Evolutionary conservation across 2,329 filamentous ascomycete species (phyloP).

Genomic region (Alternaria arborescens): DNA sequence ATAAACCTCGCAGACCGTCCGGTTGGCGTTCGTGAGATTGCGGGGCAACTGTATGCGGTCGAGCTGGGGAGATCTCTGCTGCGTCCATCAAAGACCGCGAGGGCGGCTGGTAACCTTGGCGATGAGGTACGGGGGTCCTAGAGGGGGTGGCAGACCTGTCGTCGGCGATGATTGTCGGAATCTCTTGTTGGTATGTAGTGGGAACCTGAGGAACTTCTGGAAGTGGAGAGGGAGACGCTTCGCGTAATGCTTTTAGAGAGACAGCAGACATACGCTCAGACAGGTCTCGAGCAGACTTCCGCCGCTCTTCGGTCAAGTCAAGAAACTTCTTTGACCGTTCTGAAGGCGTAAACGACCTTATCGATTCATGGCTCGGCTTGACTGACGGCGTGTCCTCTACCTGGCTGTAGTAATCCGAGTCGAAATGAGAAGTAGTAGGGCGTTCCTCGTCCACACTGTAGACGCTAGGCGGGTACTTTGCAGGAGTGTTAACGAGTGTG

Average conservation of each 20-base stretch:
- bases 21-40: slow-evolving; percentile 25
- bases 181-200: slow-evolving; percentile 18
- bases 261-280: slow-evolving; percentile 43
- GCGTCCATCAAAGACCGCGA: slow-evolving; percentile 22
- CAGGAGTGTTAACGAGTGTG: slow-evolving; percentile 25
- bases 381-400: slow-evolving; percentile 39
- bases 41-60: slow-evolving; percentile 16
- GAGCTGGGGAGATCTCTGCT: slow-evolving; percentile 18
- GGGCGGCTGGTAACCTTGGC: slow-evolving; percentile 9
- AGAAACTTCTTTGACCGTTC: slow-evolving; percentile 45
- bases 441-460: slow-evolving; percentile 47
- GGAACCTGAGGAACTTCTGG: slow-evolving; percentile 37
- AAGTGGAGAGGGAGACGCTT: slow-evolving; percentile 16
- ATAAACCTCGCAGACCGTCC: slow-evolving; percentile 35
- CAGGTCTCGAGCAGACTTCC: slow-evolving; percentile 39
- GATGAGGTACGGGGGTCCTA: slow-evolving; percentile 19
- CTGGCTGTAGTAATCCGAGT: slow-evolving; percentile 51
- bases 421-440: slow-evolving; percentile 48
- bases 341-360: slow-evolving; percentile 28
- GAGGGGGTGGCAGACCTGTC: slow-evolving; percentile 10
- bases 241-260: slow-evolving; percentile 34
- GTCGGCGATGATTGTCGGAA: slow-evolving; percentile 16
- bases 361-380: slow-evolving; percentile 30
- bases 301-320: slow-evolving; percentile 35
- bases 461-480: slow-evolving; percentile 32